Percentiles rank a stretch among this genome's conserved stretches.
Evolutionary conservation across 192 early-diverging fungal genomes (phyloP).

Genomic region (Chytriomyces confervae): DNA sequence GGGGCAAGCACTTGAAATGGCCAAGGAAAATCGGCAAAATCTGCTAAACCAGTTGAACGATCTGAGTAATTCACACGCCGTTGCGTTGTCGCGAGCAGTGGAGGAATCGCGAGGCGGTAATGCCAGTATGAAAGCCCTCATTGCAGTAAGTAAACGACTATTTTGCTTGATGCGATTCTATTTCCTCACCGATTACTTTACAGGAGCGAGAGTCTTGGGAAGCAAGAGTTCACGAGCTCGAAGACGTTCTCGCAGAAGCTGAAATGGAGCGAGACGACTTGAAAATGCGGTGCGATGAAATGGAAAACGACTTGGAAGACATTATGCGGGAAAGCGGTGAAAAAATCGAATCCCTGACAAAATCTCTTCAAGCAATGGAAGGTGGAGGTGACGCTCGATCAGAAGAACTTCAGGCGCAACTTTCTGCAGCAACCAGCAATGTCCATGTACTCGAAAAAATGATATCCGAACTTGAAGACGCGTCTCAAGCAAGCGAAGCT

Average conservation of each 20-base stretch:
- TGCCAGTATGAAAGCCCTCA: neutral
- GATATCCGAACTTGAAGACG: constrained; percentile 22
- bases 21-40: neutral
- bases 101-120: neutral
- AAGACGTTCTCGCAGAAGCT: constrained; percentile 5
- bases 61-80: neutral
- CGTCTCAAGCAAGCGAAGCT: neutral
- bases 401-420: constrained; percentile 26
- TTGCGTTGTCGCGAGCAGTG: neutral
- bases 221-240: constrained; percentile 18
- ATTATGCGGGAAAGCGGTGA: constrained; percentile 25
- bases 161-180: neutral
- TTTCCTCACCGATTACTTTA: neutral
- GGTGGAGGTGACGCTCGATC: constrained; percentile 2
- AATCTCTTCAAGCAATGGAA: constrained; percentile 19
- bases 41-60: neutral
- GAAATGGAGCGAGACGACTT: constrained; percentile 25
- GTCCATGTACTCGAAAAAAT: neutral
- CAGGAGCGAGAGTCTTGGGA: neutral
- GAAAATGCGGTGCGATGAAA: constrained; percentile 8
- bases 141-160: neutral
- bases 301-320: constrained; percentile 18
- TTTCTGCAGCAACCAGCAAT: neutral
- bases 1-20: neutral
- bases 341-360: constrained; percentile 11